Evolutionary conservation across 139 green algal genomes (phyloP).

Genomic region (Chlorella vulgaris): DNA sequence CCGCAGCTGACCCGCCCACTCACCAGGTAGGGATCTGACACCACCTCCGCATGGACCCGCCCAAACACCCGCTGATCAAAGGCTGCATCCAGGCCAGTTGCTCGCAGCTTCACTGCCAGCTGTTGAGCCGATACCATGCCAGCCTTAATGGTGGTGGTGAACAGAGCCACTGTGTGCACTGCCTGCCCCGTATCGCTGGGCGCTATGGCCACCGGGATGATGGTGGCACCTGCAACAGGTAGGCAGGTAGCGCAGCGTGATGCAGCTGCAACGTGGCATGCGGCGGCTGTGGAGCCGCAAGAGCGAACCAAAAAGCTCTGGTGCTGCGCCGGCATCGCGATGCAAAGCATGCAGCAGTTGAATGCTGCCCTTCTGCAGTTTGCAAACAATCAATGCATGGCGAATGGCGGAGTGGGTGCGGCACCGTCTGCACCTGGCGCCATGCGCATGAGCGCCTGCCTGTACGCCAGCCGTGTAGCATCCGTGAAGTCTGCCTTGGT

Average conservation of each 20-base stretch:
- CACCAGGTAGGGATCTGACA: slow-evolving; percentile 1
- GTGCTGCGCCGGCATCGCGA: too few relatives aligned
- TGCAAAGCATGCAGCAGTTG: background rate
- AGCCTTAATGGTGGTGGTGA: background rate
- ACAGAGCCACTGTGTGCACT: background rate
- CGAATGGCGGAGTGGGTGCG: background rate
- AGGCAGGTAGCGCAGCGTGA: background rate
- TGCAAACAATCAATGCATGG: background rate
- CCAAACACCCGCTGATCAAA: background rate
- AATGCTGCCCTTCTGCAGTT: background rate
- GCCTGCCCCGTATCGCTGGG: background rate
- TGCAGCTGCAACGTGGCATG: too few relatives aligned
- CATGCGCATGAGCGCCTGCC: background rate
- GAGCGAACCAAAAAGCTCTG: too few relatives aligned
- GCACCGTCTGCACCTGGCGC: background rate
- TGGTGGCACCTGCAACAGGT: background rate
- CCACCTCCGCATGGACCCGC: background rate
- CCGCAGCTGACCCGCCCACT: too few relatives aligned
- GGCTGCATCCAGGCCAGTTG: background rate
- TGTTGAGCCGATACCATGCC: background rate
- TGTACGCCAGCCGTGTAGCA: background rate
- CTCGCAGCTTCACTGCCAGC: background rate
- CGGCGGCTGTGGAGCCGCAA: too few relatives aligned
- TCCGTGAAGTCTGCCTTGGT: background rate
- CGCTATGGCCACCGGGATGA: background rate